A percentile compares a stretch with the other conserved stretches of the same genome.
These are phyloP conservation scores for Isatis lusitanica DNA, from an alignment of 441 rosid genomes.

Conservation along the genomic window DNA sequence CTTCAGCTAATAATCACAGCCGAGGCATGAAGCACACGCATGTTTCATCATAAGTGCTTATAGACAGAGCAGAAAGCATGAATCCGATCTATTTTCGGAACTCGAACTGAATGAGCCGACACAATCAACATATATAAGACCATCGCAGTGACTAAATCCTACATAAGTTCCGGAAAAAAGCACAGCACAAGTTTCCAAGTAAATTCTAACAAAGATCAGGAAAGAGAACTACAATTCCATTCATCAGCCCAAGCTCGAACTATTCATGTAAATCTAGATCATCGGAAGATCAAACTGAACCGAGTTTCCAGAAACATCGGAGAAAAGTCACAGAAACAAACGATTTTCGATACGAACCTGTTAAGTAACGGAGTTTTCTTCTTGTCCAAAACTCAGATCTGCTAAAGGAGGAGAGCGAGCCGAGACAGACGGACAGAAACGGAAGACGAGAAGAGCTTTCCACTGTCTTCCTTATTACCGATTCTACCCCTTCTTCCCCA, in stretches of 20 bases:
- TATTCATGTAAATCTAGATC: not conserved
- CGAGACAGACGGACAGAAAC: not conserved
- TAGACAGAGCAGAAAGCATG: not conserved
- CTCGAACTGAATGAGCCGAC: not conserved
- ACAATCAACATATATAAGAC: not conserved
- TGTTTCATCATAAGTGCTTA: not conserved
- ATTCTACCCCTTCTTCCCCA: not conserved
- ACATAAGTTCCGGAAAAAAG: not conserved
- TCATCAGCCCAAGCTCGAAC: not conserved
- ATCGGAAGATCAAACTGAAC: not conserved
- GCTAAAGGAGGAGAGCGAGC: not conserved
- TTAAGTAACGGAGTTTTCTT: not conserved
- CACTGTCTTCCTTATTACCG: slow-evolving; percentile 8
- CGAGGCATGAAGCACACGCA: not conserved
- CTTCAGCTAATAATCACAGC: not conserved
- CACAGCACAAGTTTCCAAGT: not conserved
- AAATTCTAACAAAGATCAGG: not conserved
- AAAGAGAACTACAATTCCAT: not conserved
- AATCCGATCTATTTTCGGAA: not conserved
- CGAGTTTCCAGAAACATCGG: not conserved
- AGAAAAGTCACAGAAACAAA: not conserved
- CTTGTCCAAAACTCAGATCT: slow-evolving; percentile 26
- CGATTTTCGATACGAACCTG: not conserved
- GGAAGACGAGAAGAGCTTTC: not conserved
- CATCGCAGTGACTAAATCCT: not conserved